Evolutionary conservation across 192 early-diverging fungal species (phyloP).

Genomic region (Fimicolochytrium jonesii): DNA sequence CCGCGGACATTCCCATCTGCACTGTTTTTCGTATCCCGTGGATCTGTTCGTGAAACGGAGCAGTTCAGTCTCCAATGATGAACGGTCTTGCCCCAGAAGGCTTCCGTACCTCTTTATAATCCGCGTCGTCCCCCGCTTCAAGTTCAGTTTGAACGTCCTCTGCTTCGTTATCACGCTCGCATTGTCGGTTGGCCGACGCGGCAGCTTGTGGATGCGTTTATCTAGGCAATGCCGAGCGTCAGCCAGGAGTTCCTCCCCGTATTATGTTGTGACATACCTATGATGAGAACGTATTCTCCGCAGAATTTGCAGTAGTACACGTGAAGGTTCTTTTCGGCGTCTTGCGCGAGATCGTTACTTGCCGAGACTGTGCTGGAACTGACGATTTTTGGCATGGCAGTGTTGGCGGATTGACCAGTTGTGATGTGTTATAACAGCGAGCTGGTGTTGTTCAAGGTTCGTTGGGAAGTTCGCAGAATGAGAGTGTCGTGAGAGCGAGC

Average conservation of each 20-base stretch:
- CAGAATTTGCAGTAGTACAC: conserved; percentile 21
- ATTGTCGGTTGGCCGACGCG: conserved; percentile 16
- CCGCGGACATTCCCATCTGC: conserved; percentile 12
- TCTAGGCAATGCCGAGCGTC: no score
- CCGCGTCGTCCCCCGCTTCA: conserved; percentile 2
- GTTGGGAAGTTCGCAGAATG: no score
- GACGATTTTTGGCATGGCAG: conserved; percentile 25
- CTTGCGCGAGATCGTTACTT: background rate
- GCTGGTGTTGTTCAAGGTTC: no score
- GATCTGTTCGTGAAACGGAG: background rate
- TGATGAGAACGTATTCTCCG: conserved; percentile 20
- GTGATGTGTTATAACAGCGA: no score
- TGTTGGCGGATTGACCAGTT: no score
- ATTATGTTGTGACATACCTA: no score
- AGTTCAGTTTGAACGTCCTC: conserved; percentile 13
- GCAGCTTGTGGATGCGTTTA: conserved; percentile 5
- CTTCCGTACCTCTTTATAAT: conserved; percentile 2
- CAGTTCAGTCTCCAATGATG: no score
- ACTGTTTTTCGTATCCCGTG: conserved; percentile 8
- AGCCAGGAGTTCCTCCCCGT: no score
- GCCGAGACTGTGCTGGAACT: conserved; percentile 19
- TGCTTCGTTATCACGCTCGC: conserved; percentile 6
- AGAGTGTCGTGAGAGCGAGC: no score
- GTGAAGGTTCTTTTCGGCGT: conserved; percentile 9
- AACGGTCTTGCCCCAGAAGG: no score